These are phyloP conservation scores for Clonostachys rosea DNA, from an alignment of 2,329 filamentous ascomycete genomes.

Conservation along the genomic window DNA sequence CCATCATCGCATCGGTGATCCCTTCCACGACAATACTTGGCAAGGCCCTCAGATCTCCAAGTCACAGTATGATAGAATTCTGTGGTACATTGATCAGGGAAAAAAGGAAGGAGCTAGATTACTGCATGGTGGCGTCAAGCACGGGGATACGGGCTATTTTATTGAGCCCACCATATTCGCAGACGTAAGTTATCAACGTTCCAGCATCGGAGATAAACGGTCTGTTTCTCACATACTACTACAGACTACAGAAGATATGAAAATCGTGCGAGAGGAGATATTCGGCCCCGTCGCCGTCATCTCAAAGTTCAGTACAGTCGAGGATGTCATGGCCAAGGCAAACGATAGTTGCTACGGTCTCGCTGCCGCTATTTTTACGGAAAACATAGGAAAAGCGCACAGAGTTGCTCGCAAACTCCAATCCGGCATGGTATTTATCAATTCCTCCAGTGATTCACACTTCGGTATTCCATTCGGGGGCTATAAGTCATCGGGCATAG, in stretches of 20 bases:
- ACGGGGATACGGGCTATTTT: slow-evolving; percentile 12
- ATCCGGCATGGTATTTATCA: slow-evolving; percentile 5
- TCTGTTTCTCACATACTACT: no score
- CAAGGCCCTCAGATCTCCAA: slow-evolving; percentile 42
- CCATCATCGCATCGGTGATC: no score
- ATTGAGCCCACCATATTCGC: slow-evolving; percentile 14
- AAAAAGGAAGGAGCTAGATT: slow-evolving; percentile 37
- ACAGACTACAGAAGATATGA: neutral
- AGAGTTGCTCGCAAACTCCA: slow-evolving; percentile 4
- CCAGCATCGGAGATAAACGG: no score
- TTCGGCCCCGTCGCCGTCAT: slow-evolving; percentile 47
- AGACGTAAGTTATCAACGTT: slow-evolving; percentile 10
- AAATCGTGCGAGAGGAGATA: slow-evolving; percentile 41
- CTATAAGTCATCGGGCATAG: slow-evolving; percentile 4
- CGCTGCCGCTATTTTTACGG: slow-evolving; percentile 3
- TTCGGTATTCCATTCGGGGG: slow-evolving; percentile 6
- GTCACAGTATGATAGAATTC: slow-evolving; percentile 57
- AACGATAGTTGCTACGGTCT: slow-evolving; percentile 44
- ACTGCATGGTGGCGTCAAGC: no score
- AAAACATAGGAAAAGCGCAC: slow-evolving; percentile 3
- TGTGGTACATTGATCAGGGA: slow-evolving; percentile 55
- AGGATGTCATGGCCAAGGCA: slow-evolving; percentile 37
- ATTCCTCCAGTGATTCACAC: slow-evolving; percentile 3
- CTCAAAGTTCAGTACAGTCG: slow-evolving; percentile 39
- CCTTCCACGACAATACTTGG: slow-evolving; percentile 17